phyloP scores from a whole-genome alignment of 345 rosid genomes.

The Boechera retrofracta region DNA sequence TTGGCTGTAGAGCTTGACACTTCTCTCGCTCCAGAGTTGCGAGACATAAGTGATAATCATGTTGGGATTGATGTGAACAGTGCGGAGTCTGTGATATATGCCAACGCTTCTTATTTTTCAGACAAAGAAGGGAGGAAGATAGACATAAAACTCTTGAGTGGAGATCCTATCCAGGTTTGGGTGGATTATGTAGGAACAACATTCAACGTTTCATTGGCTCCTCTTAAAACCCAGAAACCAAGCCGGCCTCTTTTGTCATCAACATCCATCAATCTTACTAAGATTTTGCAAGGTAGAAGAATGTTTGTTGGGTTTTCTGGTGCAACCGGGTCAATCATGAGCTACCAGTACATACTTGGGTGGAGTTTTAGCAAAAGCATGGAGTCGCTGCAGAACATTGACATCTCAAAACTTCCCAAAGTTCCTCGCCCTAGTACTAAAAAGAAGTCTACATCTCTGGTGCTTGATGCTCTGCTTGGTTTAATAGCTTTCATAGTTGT shows the following conservation, averaged over 20 bases:
- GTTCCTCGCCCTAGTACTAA: conserved; percentile 40
- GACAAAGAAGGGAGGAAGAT: conserved; percentile 30
- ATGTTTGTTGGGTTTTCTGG: conserved; percentile 68
- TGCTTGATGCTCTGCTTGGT: conserved; percentile 41
- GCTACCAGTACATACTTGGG: conserved; percentile 60
- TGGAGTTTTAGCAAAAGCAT: conserved; percentile 70
- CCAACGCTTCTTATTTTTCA: conserved; percentile 52
- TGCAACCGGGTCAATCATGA: conserved; percentile 50
- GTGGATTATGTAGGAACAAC: conserved; percentile 60
- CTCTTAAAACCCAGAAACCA: conserved; percentile 46
- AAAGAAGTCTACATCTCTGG: conserved; percentile 14
- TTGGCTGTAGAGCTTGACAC: conserved; percentile 68
- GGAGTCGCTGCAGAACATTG: conserved; percentile 42
- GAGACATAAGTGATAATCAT: conserved; percentile 57
- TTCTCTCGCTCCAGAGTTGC: conserved; percentile 48
- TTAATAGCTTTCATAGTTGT: conserved; percentile 34
- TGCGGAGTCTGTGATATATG: conserved; percentile 44
- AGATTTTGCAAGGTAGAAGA: conserved; percentile 47
- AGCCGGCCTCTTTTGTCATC: conserved; percentile 58
- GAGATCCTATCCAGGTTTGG: conserved; percentile 64
- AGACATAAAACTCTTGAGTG: conserved; percentile 50
- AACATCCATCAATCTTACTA: conserved; percentile 48
- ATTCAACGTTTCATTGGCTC: conserved; percentile 59
- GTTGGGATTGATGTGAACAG: conserved; percentile 67
- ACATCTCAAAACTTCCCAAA: conserved; percentile 57